Evolutionary conservation across 2,329 filamentous ascomycete species (phyloP), one percentile per base, ranked within the genome.

Genomic region (Neonectria faginata): DNA sequence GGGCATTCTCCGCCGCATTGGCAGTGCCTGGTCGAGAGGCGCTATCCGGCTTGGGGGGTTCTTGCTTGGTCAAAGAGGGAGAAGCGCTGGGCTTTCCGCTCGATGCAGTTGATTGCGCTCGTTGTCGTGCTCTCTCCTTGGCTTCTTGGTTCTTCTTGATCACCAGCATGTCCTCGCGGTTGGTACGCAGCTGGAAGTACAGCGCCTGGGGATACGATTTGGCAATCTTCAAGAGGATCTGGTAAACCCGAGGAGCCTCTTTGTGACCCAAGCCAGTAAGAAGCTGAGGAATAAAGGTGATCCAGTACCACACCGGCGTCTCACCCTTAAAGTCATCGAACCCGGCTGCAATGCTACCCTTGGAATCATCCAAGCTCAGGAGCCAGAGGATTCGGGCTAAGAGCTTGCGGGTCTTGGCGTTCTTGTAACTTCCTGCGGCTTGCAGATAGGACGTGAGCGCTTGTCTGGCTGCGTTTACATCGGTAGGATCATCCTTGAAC

Each of bases 291-390:
- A 99, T 98, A 78, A 97, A 99, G 0, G 95, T 98, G 71, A 98
- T 97, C 96, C 96, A 99, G 81, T 98, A 99, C 96, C 96, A 99
- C 12, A 97, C 93, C 0, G 94, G 94, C 2, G 94, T 97, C 72
- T 99, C 97, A 56, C 96, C 96, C 83, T 98, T 97, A 82, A 96
- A 99, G 71, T 95, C 93, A 69, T 97, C 93, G 70, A 97, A 99
- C 12, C 95, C 93, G 72, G 89, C 85, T 0, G 93, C 91, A 65
- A 99, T 90, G 41, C 88, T 91, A 12, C 93, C 93, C 75, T 93
- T 93, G 0, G 92, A 85, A 74, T 97, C 94, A 75, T 99, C 96
- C 70, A 99, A 84, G 79, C 95, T 98, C 48, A 99, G 86, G 50
- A 99, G 85, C 96, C 96, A 99, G 53, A 99, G 84, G 54, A 99